Evolutionary conservation across 2,329 filamentous ascomycete species (phyloP).

Genomic region (Capronia americana): DNA sequence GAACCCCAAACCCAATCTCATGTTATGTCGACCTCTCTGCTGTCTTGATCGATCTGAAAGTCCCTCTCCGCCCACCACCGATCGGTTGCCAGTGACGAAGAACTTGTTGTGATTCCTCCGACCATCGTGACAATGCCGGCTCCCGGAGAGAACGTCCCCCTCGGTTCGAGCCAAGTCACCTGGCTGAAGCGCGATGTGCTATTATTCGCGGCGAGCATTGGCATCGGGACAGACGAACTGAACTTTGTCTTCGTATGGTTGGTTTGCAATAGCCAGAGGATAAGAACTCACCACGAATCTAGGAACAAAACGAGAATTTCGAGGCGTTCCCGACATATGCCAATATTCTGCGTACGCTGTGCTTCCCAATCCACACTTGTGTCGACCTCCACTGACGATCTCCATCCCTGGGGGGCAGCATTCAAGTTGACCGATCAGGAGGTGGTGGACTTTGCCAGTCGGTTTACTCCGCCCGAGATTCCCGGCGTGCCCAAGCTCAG

Average conservation of each 20-base stretch:
- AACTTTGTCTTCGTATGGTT: constrained; percentile 50
- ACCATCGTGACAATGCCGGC: background rate
- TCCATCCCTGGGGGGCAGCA: constrained; percentile 8
- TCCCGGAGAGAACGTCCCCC: background rate
- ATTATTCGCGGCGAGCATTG: constrained; percentile 53
- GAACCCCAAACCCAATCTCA: background rate
- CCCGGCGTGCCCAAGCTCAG: constrained; percentile 53
- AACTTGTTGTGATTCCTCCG: background rate
- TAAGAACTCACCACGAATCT: background rate
- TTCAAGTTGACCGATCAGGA: constrained; percentile 57
- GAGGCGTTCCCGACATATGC: constrained; percentile 57
- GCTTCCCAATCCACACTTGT: background rate
- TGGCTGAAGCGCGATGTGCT: constrained; percentile 48
- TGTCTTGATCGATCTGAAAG: background rate
- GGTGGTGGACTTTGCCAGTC: constrained; percentile 51
- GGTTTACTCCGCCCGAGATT: constrained; percentile 46
- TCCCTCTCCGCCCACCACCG: too few relatives aligned
- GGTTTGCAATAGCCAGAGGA: background rate
- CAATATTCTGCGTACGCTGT: constrained; percentile 39
- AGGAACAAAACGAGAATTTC: constrained; percentile 53
- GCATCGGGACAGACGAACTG: constrained; percentile 47
- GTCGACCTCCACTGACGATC: background rate
- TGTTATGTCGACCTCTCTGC: background rate
- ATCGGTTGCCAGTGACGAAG: background rate
- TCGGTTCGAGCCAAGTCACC: background rate